Conservation (phyloP, 2,329 filamentous ascomycete species). For the Cordyceps farinosa region DNA sequence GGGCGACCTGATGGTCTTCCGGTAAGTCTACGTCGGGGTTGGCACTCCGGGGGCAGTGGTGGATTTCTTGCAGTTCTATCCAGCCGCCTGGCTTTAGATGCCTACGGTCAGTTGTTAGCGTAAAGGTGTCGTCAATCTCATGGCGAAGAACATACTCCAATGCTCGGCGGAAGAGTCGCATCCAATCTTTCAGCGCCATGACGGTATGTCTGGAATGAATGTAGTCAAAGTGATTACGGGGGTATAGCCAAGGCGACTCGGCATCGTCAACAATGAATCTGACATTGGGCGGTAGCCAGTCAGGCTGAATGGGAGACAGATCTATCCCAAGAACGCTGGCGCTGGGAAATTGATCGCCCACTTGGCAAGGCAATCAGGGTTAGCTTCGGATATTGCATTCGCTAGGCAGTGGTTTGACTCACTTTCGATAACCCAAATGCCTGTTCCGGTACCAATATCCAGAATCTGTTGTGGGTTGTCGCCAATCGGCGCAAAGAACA, state of each 20-base stretch:
- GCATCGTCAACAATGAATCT: slow-evolving; percentile 56
- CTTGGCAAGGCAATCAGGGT: slow-evolving; percentile 25
- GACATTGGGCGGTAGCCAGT: slow-evolving; percentile 53
- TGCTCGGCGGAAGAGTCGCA: slow-evolving; percentile 42
- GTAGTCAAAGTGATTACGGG: slow-evolving; percentile 54
- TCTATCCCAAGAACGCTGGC: slow-evolving; percentile 44
- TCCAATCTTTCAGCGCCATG: slow-evolving; percentile 55
- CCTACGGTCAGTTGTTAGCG: slow-evolving; percentile 26
- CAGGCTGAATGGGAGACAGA: slow-evolving; percentile 47
- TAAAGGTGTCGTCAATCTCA: too few species aligned
- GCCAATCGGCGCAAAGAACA: slow-evolving; percentile 52
- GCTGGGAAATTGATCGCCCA: slow-evolving; percentile 45
- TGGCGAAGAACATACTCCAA: slow-evolving; percentile 39
- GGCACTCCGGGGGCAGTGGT: slow-evolving; percentile 46
- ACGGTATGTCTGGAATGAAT: slow-evolving; percentile 57
- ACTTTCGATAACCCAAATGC: slow-evolving; percentile 58
- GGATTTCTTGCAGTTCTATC: slow-evolving; percentile 54
- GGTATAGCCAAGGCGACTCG: slow-evolving; percentile 54
- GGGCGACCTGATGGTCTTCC: slow-evolving; percentile 38
- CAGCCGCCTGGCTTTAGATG: slow-evolving; percentile 53
- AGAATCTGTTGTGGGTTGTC: slow-evolving; percentile 46
- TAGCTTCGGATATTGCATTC: slow-evolving; percentile 10
- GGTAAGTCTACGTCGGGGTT: slow-evolving; percentile 37
- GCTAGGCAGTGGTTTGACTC: slow-evolving; percentile 9
- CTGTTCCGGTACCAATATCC: slow-evolving; percentile 58